Conservation (phyloP, 352 stramenopile species). For the Plasmopara halstedii region DNA sequence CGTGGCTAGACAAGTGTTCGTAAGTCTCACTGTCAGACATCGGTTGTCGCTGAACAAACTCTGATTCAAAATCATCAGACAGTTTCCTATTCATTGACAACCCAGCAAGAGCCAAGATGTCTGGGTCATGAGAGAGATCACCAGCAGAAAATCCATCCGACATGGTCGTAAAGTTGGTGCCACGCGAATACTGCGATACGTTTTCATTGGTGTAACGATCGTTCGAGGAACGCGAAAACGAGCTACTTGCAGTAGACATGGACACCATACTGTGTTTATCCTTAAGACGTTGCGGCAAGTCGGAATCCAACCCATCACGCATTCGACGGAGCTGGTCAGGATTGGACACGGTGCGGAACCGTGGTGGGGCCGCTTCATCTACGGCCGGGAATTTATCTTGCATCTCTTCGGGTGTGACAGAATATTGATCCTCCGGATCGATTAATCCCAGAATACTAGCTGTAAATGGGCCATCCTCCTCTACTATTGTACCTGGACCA, state of each 20-base stretch:
- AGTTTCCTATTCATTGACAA: conserved; percentile 29
- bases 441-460: conserved; percentile 11
- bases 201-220: conserved; percentile 27
- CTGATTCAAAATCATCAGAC: conserved; percentile 21
- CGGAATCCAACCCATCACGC: conserved; percentile 26
- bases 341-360: conserved; percentile 29
- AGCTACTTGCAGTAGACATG: conserved; percentile 54
- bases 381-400: conserved; percentile 28
- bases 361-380: conserved; percentile 16
- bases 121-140: conserved; percentile 38
- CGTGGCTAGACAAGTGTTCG: conserved; percentile 11
- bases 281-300: conserved; percentile 22
- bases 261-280: conserved; percentile 39
- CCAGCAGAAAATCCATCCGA: conserved; percentile 31
- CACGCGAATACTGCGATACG: conserved; percentile 23
- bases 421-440: conserved; percentile 24
- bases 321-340: conserved; percentile 23
- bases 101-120: conserved; percentile 49
- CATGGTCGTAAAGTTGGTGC: conserved; percentile 36
- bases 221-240: conserved; percentile 32
- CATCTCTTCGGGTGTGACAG: conserved; percentile 20
- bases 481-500: conserved; percentile 13
- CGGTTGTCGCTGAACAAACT: conserved; percentile 1
- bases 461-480: conserved; percentile 15
- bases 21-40: conserved; percentile 8